Evolutionary conservation across 441 rosid species (phyloP), one percentile per base, ranked within the genome.

Genomic region (Pelargonium australe): DNA sequence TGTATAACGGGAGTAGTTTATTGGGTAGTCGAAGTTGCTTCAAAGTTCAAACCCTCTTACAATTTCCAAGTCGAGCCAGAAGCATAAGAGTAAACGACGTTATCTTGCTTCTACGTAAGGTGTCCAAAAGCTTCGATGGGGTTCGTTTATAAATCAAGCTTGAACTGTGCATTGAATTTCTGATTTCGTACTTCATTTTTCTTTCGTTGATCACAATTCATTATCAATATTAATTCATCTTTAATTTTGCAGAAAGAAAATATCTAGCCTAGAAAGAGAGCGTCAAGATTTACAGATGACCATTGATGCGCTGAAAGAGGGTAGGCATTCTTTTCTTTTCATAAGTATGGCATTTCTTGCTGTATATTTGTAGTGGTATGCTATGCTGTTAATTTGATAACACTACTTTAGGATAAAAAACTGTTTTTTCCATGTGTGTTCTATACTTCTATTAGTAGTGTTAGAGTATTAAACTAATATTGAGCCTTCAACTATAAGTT

Each of bases 301-400:
- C 66, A 82, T 92, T 66, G 87, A 83, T 80, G 95, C 96, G 76
- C 91, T 95, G 60, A 90, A 90, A 81, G 99, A 95, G 85, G 99
- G 99, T 89, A 76, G 68, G 75, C 65, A 23, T 11, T 13, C 6
- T 14, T 43, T 9, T 61, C 13, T 61, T 61, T 61, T 61, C 4
- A 61, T 10, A 20, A 61, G 1, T 25, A 61, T 25, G 64, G 40
- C 14, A 12, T 28, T 43, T 57, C 57, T 53, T 40, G 12, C 53
- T 65, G 41, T 43, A 44, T 16, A 40, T n/a, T 65, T 7, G 34
- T 64, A 51, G 23, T 61, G 63, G 57, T 34, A 14, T 19, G 63
- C 13, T 58, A 58, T 34, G 20, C 17, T 79, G 69, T 64, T 70
- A 40, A 10, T 19, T 16, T n/a, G 28, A 60, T 16, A 25, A n/a